Percentiles rank a stretch among this genome's conserved stretches.
Evolutionary conservation across 257 asterid genomes (phyloP).

Genomic region (Nyctanthes arbortristis): DNA sequence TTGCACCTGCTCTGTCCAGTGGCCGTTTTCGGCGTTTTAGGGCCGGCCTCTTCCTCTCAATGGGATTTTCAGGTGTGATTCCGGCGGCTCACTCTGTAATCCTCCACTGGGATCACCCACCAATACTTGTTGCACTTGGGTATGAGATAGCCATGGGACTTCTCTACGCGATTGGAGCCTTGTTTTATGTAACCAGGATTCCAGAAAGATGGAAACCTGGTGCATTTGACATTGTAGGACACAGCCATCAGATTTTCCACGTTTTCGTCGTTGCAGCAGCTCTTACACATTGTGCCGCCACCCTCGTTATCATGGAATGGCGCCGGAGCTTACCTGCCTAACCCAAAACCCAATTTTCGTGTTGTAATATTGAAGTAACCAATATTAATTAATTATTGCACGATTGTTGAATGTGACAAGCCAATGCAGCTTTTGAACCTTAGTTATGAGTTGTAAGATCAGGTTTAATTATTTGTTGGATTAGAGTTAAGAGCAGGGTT

Average conservation of each 20-base stretch:
- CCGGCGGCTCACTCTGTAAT: conserved; percentile 79
- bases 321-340: conserved; percentile 43
- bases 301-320: conserved; percentile 81
- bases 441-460: neutral
- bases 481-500: neutral
- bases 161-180: conserved; percentile 70
- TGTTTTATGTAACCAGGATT: conserved; percentile 64
- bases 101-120: conserved; percentile 56
- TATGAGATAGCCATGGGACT: conserved; percentile 77
- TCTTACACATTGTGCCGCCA: conserved; percentile 68
- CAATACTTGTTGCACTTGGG: conserved; percentile 51
- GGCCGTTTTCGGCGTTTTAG: conserved; percentile 66
- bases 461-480: neutral
- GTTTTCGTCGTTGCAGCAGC: conserved; percentile 83
- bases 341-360: neutral
- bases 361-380: neutral
- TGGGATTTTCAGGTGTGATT: conserved; percentile 86
- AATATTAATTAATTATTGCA: neutral
- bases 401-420: neutral
- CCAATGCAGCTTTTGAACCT: neutral
- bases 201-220: conserved; percentile 96
- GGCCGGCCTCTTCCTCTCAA: conserved; percentile 67
- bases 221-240: conserved; percentile 78
- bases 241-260: conserved; percentile 94
- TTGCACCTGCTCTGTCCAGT: conserved; percentile 65